Conservation (phyloP, 2,329 filamentous ascomycete genomes). For the Pyrenochaeta sp. region DNA sequence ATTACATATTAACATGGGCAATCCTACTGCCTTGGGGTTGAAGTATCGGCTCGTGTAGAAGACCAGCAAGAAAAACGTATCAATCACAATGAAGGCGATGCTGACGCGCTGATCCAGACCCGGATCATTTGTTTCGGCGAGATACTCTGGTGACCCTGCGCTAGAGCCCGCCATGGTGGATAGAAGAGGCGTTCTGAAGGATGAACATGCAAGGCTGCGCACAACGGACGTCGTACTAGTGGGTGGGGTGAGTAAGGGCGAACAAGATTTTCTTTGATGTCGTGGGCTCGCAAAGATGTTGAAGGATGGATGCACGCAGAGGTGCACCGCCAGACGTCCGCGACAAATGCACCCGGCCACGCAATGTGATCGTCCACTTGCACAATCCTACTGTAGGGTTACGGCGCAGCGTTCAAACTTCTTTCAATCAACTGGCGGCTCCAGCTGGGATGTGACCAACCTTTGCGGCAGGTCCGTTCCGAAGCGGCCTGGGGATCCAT, state of each 20-base stretch:
- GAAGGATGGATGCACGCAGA: background rate
- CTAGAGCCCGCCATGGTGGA: slow-evolving; percentile 6
- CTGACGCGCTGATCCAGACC: slow-evolving; percentile 14
- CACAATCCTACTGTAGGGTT: background rate
- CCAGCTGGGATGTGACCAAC: background rate
- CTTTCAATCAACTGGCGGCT: background rate
- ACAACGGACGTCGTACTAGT: background rate
- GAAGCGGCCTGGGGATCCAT: background rate
- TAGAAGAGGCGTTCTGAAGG: background rate
- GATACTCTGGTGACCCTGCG: slow-evolving; percentile 6
- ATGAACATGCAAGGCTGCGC: background rate
- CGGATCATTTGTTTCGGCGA: slow-evolving; percentile 11
- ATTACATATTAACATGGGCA: slow-evolving; percentile 14
- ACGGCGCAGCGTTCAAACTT: background rate
- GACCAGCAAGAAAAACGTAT: slow-evolving; percentile 11
- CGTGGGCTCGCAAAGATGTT: background rate
- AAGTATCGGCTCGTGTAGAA: slow-evolving; percentile 12
- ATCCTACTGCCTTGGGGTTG: slow-evolving; percentile 9
- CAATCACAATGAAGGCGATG: slow-evolving; percentile 14
- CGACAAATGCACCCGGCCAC: background rate
- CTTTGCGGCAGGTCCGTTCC: background rate
- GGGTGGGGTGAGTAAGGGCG: background rate
- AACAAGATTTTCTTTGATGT: background rate
- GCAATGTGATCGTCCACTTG: background rate
- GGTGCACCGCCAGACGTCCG: background rate